Evolutionary conservation across 1,284 basidiomycete genomes (phyloP), one percentile per base, ranked within the genome.

Genomic region (Schizophyllum amplum): DNA sequence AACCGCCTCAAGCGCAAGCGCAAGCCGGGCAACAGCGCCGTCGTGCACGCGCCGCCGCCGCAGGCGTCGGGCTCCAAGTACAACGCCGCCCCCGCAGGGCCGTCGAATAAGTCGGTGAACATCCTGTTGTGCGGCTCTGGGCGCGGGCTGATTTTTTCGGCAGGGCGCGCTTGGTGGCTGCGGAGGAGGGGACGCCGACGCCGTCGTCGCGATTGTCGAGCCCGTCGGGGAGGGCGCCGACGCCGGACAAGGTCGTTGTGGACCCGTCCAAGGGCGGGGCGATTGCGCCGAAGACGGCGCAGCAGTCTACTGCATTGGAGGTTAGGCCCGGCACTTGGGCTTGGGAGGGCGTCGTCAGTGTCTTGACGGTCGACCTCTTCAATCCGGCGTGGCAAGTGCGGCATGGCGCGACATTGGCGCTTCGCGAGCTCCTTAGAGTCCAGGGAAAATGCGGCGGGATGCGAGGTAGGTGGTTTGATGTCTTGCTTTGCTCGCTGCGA

Each of bases 1-100:
- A 97, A 96, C 68, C 81, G 92, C 51, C 76, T 96, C 27, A 97
- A 97, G 68, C 82, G 94, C n/a, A 96, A 96, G 66, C 84, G 93
- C 53, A 97, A 96, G 67, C 77, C 83, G 15, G 92, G 92, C n/a
- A 92, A 87, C 64, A 74, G 79, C 46, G 87, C 85, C 1, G 86
- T 90, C 64, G 90, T 92, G 21, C 73, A 81, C n/a, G 81, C 87
- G 0, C 84, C 84, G 1, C 85, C 87, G 23, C 53, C 53, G 7
- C 67, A 71, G 53, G 67, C 82, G 33, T 74, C n/a, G n/a, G n/a
- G n/a, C n/a, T n/a, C n/a, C n/a, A n/a, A 77, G 51, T 70, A 81
- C 1, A 87, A 86, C 65, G 90, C 83, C 65, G 79, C 69, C 51
- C 67, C 84, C 3, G 69, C 75, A 17, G 82, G 81, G 2, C 69